Percentiles rank a stretch among this genome's conserved stretches.
These are phyloP conservation scores for Umbellularia californica DNA, from an alignment of 164 flowering plant species.

Conservation along the genomic window DNA sequence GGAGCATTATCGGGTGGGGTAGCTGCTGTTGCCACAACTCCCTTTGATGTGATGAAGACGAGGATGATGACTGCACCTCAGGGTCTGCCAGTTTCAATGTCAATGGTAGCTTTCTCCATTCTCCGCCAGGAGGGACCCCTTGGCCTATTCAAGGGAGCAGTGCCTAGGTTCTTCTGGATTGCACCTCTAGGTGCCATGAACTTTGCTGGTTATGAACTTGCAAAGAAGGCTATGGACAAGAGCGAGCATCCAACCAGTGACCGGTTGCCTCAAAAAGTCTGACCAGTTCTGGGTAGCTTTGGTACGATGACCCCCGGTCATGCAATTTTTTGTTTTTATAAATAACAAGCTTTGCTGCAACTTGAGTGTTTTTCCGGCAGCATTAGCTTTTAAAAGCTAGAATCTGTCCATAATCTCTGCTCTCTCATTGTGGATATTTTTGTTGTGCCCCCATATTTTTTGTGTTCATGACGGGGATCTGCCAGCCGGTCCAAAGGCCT, in stretches of 20 bases:
- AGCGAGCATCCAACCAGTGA: slow-evolving; percentile 36
- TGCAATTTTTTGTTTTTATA: neutral
- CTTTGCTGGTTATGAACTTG: slow-evolving; percentile 97
- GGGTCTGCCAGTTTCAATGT: slow-evolving; percentile 66
- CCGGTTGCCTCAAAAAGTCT: slow-evolving; percentile 36
- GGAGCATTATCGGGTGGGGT: slow-evolving; percentile 96
- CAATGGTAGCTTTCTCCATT: slow-evolving; percentile 70
- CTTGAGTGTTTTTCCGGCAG: slow-evolving; percentile 15
- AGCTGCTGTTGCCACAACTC: slow-evolving; percentile 89
- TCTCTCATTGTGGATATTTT: neutral
- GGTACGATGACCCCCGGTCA: neutral
- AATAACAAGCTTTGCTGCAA: slow-evolving; percentile 3
- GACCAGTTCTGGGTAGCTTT: slow-evolving; percentile 24
- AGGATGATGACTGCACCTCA: slow-evolving; percentile 95
- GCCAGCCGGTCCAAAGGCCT: neutral
- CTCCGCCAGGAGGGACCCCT: slow-evolving; percentile 86
- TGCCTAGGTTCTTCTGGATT: slow-evolving; percentile 98
- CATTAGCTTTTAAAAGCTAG: slow-evolving; percentile 10
- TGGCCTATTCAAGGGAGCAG: slow-evolving; percentile 91
- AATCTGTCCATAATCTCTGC: slow-evolving; percentile 35
- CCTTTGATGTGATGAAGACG: slow-evolving; percentile 97
- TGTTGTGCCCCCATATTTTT: neutral
- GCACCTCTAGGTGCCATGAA: slow-evolving; percentile 99
- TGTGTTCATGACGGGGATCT: neutral
- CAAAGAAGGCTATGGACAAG: slow-evolving; percentile 83